Evolutionary conservation across 371 early-diverging fungal species (phyloP), one percentile per base, ranked within the genome.

Genomic region (Zancudomyces culisetae): DNA sequence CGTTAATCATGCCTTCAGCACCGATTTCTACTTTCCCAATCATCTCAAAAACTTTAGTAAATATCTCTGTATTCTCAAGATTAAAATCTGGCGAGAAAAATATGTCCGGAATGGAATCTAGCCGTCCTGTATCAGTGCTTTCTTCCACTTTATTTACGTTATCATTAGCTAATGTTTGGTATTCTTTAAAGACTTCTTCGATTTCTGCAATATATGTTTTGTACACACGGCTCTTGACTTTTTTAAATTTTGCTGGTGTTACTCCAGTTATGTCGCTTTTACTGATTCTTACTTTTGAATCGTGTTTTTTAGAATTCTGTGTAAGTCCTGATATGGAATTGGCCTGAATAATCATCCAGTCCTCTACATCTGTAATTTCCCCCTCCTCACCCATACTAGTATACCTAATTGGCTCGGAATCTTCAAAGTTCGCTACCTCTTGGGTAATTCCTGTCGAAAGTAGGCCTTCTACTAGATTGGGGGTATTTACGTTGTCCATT

Each of bases 61-160:
- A 95, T 1, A 79, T 83, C 27, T 81, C 72, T 27, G 94, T 92
- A 54, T 87, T 80, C 59, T 83, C 80, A 12, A 95, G 75, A 29
- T 79, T 78, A 55, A 95, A 95, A 30, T 75, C 72, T 12, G 78
- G 71, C 21, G 83, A 77, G 46, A 91, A 85, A 67, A 89, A 95
- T 48, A 93, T 73, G 2, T 75, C 49, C 3, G 95, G 95, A 0
- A 95, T 81, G 3, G 78, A 81, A 53, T 77, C 79, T 2, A 90
- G 67, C 52, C 79, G 75, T 18, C 18, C 0, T 79, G 83, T 20
- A 78, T 51, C 45, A 72, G 74, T 20, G n/a, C n/a, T n/a, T n/a
- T n/a, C n/a, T n/a, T n/a, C n/a, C n/a, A n/a, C n/a, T n/a, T n/a
- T n/a, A n/a, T n/a, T n/a, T n/a, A n/a, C n/a, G n/a, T n/a, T n/a